Percentiles rank a stretch among this genome's conserved stretches.
phyloP scores from a whole-genome alignment of 768 basidiomycete species.

The Infundibulicybe gibba region DNA sequence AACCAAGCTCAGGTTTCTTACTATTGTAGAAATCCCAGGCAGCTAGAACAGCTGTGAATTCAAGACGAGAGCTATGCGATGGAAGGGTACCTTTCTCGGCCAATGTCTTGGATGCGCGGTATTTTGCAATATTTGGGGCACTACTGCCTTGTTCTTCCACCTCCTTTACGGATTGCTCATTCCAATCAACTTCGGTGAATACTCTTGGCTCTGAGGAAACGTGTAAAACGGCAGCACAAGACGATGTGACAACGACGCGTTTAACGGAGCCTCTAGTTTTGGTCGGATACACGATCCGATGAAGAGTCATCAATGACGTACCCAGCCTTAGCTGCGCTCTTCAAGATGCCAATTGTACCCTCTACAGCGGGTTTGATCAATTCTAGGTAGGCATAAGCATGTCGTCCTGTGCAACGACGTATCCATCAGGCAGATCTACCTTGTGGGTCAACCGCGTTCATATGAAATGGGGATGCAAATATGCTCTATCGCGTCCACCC shows the following conservation, averaged over 20 bases:
- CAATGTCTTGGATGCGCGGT: constrained; percentile 62
- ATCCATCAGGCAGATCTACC: constrained; percentile 11
- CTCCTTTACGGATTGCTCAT: constrained; percentile 39
- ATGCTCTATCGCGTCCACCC: constrained; percentile 71
- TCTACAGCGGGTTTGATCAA: constrained; percentile 65
- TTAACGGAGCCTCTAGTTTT: constrained; percentile 34
- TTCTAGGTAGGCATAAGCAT: constrained; percentile 30
- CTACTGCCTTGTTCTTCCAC: constrained; percentile 47
- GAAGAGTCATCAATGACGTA: constrained; percentile 15
- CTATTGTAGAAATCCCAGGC: constrained; percentile 39
- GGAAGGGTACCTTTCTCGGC: constrained; percentile 51
- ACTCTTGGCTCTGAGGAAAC: constrained; percentile 18
- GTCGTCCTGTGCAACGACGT: not conserved
- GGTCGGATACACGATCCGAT: not conserved
- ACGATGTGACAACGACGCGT: constrained; percentile 69
- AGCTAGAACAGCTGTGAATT: constrained; percentile 18
- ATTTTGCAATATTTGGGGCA: constrained; percentile 36
- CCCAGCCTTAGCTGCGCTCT: constrained; percentile 51
- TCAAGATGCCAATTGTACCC: constrained; percentile 60
- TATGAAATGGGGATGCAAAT: constrained; percentile 62
- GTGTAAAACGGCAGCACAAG: constrained; percentile 44
- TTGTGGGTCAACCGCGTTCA: constrained; percentile 38
- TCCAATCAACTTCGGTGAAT: constrained; percentile 60
- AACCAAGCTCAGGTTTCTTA: constrained; percentile 36
- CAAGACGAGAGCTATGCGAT: not conserved